These are phyloP conservation scores for Aspergillus candidus DNA, from an alignment of 2,329 filamentous ascomycete species.

Conservation along the genomic window DNA sequence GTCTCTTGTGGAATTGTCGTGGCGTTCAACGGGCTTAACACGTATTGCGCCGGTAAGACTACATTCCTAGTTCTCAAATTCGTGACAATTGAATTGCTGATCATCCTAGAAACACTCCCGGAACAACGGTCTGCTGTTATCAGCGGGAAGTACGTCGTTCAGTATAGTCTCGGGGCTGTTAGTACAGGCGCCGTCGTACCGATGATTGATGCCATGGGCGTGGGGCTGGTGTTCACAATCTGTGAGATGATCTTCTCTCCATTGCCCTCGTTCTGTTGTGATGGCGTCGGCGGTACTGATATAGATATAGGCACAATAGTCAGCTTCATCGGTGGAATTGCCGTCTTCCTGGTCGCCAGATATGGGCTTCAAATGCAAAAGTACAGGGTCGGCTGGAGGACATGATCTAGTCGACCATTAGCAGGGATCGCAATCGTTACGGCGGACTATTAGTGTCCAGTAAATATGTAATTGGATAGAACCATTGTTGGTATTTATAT, in stretches of 20 bases:
- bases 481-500: no score
- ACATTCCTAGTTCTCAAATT: neutral
- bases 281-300: no score
- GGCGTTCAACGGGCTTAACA: conserved; percentile 68
- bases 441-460: no score
- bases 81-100: conserved; percentile 34
- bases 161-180: conserved; percentile 67
- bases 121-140: conserved; percentile 62
- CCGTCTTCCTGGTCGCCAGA: no score
- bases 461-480: no score
- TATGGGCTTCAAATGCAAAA: no score
- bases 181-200: conserved; percentile 67
- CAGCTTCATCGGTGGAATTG: no score
- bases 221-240: conserved; percentile 76
- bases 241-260: conserved; percentile 35
- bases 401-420: no score
- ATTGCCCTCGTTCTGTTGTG: conserved; percentile 34
- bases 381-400: no score
- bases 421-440: no score
- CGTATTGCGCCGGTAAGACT: conserved; percentile 47
- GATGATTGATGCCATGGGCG: conserved; percentile 63
- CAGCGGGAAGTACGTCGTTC: conserved; percentile 70
- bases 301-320: no score
- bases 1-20: conserved; percentile 68
- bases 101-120: conserved; percentile 37